Evolutionary conservation across 2,329 filamentous ascomycete species (phyloP), one percentile per base, ranked within the genome.

Genomic region (Fusarium abutilonis): DNA sequence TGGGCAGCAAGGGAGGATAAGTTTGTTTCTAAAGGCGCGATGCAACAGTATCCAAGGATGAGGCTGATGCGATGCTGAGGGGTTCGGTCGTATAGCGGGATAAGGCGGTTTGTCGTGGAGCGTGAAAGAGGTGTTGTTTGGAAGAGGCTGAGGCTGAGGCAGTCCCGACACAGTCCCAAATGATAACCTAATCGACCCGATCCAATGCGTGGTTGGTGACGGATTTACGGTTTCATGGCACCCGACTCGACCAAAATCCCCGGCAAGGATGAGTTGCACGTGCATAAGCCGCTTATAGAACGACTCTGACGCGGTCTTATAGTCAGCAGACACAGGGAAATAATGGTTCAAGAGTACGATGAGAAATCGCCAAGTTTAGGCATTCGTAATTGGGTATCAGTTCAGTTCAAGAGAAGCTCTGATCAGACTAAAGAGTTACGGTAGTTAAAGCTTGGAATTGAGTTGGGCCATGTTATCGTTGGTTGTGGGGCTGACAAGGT

Each of bases 201-300:
- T 34, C 14, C 10, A n/a, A 52, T 39, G 34, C 40, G 61, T 64
- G 61, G 60, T 64, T 62, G 56, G 52, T 59, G 42, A 62, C 62
- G 57, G 57, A 46, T 65, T 64, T 63, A 66, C 46, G 59, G 62
- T 65, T 66, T 63, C 62, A 65, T 66, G 45, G 36, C 52, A 56
- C 36, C 62, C 32, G 38, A 56, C 36, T 61, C 28, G 38, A 60
- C 34, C 36, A 43, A 60, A 63, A 58, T 46, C 38, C 38, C 45
- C 34, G 52, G 28, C 61, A 61, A 56, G 52, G 62, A 63, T 64
- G 46, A 44, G 31, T 38, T 65, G 62, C 62, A 65, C 62, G 62
- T 65, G 62, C 62, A 65, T 61, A 39, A 63, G 53, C 49, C 62
- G 59, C 52, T 49, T 34, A 29, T 40, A n/a, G 31, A 52, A 42